Conservation (phyloP, 2,329 filamentous ascomycete genomes). For the Aspergillus versicolor region DNA sequence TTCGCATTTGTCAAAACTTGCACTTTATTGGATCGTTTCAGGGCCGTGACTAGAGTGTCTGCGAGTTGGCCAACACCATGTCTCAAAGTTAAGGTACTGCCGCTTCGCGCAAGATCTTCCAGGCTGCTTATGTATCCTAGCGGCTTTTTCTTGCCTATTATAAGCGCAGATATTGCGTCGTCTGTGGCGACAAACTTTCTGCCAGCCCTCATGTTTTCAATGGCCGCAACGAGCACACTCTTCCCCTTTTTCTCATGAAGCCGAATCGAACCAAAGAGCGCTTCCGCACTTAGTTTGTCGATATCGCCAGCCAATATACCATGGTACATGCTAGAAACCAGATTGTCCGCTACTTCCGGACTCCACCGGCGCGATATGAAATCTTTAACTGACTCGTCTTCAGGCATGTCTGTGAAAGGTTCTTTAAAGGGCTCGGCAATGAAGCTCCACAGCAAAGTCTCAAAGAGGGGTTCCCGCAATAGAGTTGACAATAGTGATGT, state of each 20-base stretch:
- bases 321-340: conserved; percentile 74
- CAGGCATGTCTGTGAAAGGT: conserved; percentile 33
- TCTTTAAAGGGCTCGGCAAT: conserved; percentile 32
- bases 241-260: conserved; percentile 45
- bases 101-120: conserved; percentile 14
- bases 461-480: conserved; percentile 57
- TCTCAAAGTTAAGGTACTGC: conserved; percentile 44
- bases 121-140: conserved; percentile 19
- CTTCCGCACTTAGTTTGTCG: conserved; percentile 71
- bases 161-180: conserved; percentile 27
- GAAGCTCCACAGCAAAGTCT: conserved; percentile 42
- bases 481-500: conserved; percentile 34
- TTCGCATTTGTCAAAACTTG: conserved; percentile 53
- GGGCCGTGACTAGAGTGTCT: conserved; percentile 51
- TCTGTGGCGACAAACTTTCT: conserved; percentile 22
- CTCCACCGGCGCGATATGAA: conserved; percentile 61
- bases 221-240: conserved; percentile 19
- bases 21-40: conserved; percentile 59
- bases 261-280: conserved; percentile 54
- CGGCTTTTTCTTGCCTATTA: conserved; percentile 15
- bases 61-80: conserved; percentile 65
- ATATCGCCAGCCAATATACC: conserved; percentile 93
- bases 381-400: conserved; percentile 70
- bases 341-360: conserved; percentile 63
- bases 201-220: conserved; percentile 12